Evolutionary conservation across 768 basidiomycete species (phyloP).

Genomic region (Jaapia argillacea): DNA sequence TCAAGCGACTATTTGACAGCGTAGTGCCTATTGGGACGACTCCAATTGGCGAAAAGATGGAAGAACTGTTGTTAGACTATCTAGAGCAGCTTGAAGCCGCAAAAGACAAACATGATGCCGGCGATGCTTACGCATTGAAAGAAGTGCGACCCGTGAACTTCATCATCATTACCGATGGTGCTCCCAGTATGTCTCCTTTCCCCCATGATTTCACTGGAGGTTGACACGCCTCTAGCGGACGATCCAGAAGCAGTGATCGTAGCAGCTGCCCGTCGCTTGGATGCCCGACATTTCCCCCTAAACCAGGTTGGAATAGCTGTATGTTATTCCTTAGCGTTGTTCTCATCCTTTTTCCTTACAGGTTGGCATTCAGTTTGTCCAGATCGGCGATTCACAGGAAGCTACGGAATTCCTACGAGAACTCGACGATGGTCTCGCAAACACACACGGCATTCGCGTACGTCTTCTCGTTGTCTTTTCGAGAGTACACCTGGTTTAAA

Average conservation of each 20-base stretch:
- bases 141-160: constrained; percentile 46
- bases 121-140: constrained; percentile 15
- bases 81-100: constrained; percentile 23
- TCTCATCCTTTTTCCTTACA: constrained; percentile 15
- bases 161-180: constrained; percentile 57
- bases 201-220: background rate
- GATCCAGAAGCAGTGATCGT: constrained; percentile 40
- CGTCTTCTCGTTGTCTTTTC: background rate
- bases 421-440: constrained; percentile 47
- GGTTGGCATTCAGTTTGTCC: constrained; percentile 66
- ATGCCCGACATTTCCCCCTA: constrained; percentile 38
- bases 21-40: constrained; percentile 35
- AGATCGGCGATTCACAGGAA: constrained; percentile 41
- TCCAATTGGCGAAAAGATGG: constrained; percentile 33
- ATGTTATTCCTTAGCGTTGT: background rate
- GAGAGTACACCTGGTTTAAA: background rate
- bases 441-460: constrained; percentile 33
- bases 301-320: constrained; percentile 31
- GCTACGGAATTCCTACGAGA: constrained; percentile 35
- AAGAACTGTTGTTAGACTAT: constrained; percentile 28
- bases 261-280: constrained; percentile 37
- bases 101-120: constrained; percentile 12
- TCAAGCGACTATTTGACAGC: constrained; percentile 31
- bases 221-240: constrained; percentile 28
- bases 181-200: constrained; percentile 32